Conservation (phyloP, 805 yeast genomes). For the Kregervanrija delftensis region DNA sequence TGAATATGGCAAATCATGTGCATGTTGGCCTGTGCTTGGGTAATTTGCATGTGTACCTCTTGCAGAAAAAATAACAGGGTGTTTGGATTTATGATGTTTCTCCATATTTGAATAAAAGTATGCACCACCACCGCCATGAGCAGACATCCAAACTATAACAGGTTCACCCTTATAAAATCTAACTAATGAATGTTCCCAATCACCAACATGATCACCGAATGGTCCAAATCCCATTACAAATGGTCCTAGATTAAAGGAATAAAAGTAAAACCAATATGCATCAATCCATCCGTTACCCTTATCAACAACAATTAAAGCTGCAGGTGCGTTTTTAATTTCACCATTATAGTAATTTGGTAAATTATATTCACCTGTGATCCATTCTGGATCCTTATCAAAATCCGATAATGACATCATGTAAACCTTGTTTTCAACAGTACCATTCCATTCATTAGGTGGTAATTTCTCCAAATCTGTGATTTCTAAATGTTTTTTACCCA, state of each 20-base stretch:
- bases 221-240: conserved; percentile 98
- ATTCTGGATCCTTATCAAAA: conserved; percentile 66
- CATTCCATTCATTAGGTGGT: conserved; percentile 16
- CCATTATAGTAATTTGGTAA: conserved; percentile 71
- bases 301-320: conserved; percentile 75
- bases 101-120: conserved; percentile 73
- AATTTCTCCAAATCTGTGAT: conserved; percentile 30
- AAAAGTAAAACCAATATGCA: conserved; percentile 93
- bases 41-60: conserved; percentile 97
- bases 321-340: conserved; percentile 67
- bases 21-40: conserved; percentile 91
- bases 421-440: conserved; percentile 28
- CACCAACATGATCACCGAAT: conserved; percentile 94
- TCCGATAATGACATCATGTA: conserved; percentile 65
- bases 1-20: conserved; percentile 91
- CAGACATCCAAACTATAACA: conserved; percentile 88
- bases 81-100: conserved; percentile 34
- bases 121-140: conserved; percentile 97
- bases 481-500: conserved; percentile 18
- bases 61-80: conserved; percentile 83
- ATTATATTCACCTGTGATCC: conserved; percentile 72
- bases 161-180: conserved; percentile 80
- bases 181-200: conserved; percentile 94
- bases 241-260: conserved; percentile 91
- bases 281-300: conserved; percentile 95